A percentile compares a stretch with the other conserved stretches of the same genome.
Evolutionary conservation across 2,329 filamentous ascomycete species (phyloP).

Genomic region (Paecilomyces dactylethromorphus): DNA sequence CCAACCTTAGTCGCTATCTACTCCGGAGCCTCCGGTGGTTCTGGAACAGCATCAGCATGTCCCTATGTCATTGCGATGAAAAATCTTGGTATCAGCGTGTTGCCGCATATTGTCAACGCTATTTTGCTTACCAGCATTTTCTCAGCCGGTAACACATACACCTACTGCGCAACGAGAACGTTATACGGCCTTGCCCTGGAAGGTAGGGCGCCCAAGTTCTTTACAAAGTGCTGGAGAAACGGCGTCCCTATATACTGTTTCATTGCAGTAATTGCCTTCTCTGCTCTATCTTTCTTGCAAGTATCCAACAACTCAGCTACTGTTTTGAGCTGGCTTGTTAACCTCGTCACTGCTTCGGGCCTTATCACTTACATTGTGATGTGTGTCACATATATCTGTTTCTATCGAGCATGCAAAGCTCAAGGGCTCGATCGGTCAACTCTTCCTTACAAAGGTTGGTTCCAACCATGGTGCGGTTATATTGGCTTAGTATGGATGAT

Average conservation of each 20-base stretch:
- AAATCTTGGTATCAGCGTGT: constrained; percentile 53
- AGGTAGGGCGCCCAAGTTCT: constrained; percentile 53
- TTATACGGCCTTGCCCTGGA: constrained; percentile 64
- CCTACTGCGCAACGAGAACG: constrained; percentile 62
- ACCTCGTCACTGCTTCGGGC: not conserved
- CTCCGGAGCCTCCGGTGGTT: constrained; percentile 39
- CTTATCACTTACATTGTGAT: not conserved
- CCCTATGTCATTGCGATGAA: constrained; percentile 66
- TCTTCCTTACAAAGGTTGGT: not conserved
- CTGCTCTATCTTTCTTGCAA: not conserved
- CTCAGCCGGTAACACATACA: constrained; percentile 62
- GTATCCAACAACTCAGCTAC: not conserved
- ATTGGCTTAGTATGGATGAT: not conserved
- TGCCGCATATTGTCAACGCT: constrained; percentile 68
- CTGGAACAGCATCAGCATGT: constrained; percentile 54
- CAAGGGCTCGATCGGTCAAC: not conserved
- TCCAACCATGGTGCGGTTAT: not conserved
- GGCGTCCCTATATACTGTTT: not conserved
- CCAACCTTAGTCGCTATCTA: constrained; percentile 44
- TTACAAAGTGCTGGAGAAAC: not conserved
- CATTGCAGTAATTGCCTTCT: not conserved
- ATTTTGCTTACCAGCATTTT: constrained; percentile 64
- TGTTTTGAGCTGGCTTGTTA: not conserved
- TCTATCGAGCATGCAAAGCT: not conserved
- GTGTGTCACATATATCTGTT: not conserved